A percentile compares a stretch with the other conserved stretches of the same genome.
phyloP scores from a whole-genome alignment of 352 stramenopile genomes.

The Pythium utonaiense region DNA sequence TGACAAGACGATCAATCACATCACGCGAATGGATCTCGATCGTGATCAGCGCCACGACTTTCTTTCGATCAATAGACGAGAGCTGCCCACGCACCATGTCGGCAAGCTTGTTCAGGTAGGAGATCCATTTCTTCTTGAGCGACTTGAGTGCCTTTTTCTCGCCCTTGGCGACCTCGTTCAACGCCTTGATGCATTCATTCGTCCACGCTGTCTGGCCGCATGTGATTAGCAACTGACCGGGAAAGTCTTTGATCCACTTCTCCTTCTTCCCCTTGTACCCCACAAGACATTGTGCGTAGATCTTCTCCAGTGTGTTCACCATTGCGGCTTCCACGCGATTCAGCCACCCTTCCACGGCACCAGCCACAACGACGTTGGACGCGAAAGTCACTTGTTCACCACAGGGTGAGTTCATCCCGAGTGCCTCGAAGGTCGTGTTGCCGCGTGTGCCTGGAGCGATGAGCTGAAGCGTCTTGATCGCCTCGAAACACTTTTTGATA shows the following conservation, averaged over 20 bases:
- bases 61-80: slow-evolving; percentile 89
- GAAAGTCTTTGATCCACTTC: slow-evolving; percentile 94
- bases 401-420: slow-evolving; percentile 88
- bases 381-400: slow-evolving; percentile 84
- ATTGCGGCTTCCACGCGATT: slow-evolving; percentile 81
- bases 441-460: slow-evolving; percentile 58
- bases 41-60: slow-evolving; percentile 96
- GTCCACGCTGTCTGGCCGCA: slow-evolving; percentile 92
- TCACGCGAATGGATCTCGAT: slow-evolving; percentile 97
- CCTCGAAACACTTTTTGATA: slow-evolving; percentile 92
- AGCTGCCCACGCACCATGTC: slow-evolving; percentile 91
- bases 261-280: slow-evolving; percentile 93
- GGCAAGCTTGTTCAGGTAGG: slow-evolving; percentile 92
- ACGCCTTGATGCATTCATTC: slow-evolving; percentile 91
- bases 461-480: slow-evolving; percentile 79
- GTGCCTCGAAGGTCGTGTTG: slow-evolving; percentile 86
- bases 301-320: slow-evolving; percentile 81
- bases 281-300: slow-evolving; percentile 81
- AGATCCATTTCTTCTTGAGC: slow-evolving; percentile 94
- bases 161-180: slow-evolving; percentile 87
- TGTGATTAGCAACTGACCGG: slow-evolving; percentile 91
- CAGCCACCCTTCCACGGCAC: slow-evolving; percentile 90
- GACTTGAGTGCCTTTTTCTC: slow-evolving; percentile 91
- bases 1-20: slow-evolving; percentile 93
- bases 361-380: slow-evolving; percentile 85